These are phyloP conservation scores for Epicoccum nigrum DNA, from an alignment of 2,329 filamentous ascomycete genomes.

Conservation along the genomic window DNA sequence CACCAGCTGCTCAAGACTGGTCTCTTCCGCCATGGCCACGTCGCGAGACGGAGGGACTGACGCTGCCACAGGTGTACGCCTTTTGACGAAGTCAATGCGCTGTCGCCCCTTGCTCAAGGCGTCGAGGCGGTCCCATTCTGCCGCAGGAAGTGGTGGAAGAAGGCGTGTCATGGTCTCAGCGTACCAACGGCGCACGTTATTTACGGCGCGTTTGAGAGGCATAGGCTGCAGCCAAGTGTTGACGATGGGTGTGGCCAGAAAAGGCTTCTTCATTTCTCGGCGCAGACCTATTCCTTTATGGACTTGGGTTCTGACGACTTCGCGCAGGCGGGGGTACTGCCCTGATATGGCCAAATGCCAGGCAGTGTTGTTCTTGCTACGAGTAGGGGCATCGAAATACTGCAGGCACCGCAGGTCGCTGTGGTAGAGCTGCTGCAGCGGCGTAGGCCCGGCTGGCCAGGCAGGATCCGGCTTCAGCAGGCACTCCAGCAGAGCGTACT, in stretches of 20 bases:
- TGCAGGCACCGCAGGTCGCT: conserved; percentile 38
- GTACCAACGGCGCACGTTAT: conserved; percentile 53
- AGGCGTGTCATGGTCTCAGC: conserved; percentile 50
- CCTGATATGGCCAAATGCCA: conserved; percentile 41
- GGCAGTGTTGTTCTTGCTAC: conserved; percentile 15
- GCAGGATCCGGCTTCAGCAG: conserved; percentile 34
- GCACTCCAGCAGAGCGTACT: conserved; percentile 51
- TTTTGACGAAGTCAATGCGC: conserved; percentile 32
- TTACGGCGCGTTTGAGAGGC: conserved; percentile 52
- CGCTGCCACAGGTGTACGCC: conserved; percentile 23
- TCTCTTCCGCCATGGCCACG: not conserved
- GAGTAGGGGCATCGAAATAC: conserved; percentile 40
- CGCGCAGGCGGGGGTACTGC: conserved; percentile 39
- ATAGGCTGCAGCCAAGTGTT: conserved; percentile 56
- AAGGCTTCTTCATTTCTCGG: conserved; percentile 30
- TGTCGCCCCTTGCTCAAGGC: conserved; percentile 47
- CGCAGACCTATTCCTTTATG: conserved; percentile 24
- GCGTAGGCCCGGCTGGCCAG: conserved; percentile 13
- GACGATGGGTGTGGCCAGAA: conserved; percentile 48
- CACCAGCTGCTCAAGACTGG: conserved; percentile 15
- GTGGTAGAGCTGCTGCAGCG: conserved; percentile 47
- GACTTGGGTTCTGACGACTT: conserved; percentile 35
- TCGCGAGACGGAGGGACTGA: not conserved
- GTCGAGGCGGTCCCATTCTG: conserved; percentile 53
- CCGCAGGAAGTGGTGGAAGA: conserved; percentile 52